Conservation (phyloP, 768 basidiomycete genomes). For the Termitomyces sp. region DNA sequence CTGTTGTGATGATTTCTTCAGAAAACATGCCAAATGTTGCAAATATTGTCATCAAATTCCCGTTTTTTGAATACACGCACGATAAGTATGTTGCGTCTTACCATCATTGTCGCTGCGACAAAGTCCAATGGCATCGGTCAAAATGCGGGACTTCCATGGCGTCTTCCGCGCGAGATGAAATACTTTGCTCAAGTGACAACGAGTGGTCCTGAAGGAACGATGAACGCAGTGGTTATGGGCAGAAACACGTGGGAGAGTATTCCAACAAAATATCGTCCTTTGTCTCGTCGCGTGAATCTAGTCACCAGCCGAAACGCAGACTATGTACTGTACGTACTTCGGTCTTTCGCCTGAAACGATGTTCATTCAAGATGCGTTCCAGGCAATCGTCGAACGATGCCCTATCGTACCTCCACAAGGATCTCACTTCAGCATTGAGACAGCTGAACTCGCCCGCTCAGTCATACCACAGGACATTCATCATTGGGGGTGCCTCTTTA, state of each 20-base stretch:
- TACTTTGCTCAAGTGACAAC: slow-evolving; percentile 87
- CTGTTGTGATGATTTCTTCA: not conserved
- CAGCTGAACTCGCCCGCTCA: slow-evolving; percentile 23
- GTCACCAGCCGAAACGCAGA: slow-evolving; percentile 63
- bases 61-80: not conserved
- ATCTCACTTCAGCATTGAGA: slow-evolving; percentile 40
- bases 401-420: slow-evolving; percentile 33
- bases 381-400: slow-evolving; percentile 16
- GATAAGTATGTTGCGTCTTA: slow-evolving; percentile 58
- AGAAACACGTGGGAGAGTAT: slow-evolving; percentile 98
- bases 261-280: slow-evolving; percentile 77
- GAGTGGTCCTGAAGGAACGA: slow-evolving; percentile 45
- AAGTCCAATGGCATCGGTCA: slow-evolving; percentile 83
- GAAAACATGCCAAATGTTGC: no score
- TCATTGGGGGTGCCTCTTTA: slow-evolving; percentile 90
- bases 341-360: not conserved
- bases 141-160: slow-evolving; percentile 80
- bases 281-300: slow-evolving; percentile 72
- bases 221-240: slow-evolving; percentile 91
- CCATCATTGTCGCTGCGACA: slow-evolving; percentile 93
- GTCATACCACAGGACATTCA: slow-evolving; percentile 58
- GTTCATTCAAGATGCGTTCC: not conserved
- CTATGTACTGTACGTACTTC: slow-evolving; percentile 56
- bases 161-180: slow-evolving; percentile 81
- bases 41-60: not conserved